Base-by-base conservation (phyloP, 768 basidiomycete genomes). In the Boletus tomentosulus region DNA sequence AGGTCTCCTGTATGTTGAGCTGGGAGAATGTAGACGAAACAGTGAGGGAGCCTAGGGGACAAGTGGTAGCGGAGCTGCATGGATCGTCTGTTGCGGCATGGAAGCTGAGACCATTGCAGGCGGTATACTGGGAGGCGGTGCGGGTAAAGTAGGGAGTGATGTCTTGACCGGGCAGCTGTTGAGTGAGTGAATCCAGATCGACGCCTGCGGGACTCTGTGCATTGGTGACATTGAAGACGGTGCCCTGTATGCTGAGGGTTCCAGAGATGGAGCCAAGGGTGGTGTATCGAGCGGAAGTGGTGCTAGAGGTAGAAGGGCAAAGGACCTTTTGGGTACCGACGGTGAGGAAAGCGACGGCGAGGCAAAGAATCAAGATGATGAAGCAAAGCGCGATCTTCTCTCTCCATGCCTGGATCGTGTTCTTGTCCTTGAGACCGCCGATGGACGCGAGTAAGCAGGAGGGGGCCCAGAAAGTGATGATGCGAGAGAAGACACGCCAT, bases 331-430 rank as follows among this genome's bases (percentile, higher is more conserved):
- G 91, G 44, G 96, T 83, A 34, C 96, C 96, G 60, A 99, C 91
- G 37, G 97, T 99, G 51, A 87, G 78, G 72, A 99, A 99, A 10
- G 92, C 96, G 49, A 98, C 81, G 43, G 76, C 69, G 19, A 77
- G 84, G 60, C 96, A 97, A 19, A 97, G 71, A 42, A 93, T 37
- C 53, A 82, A 59, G 48, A 93, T 90, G 65, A 98, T 86, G 70
- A 89, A 84, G 72, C 95, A 98, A 4, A 99, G 77, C 6, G 93
- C 84, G 54, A 96, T 85, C 77, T 98, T 99, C 73, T 99, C 97
- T 66, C 95, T 83, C 97, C 97, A 99, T 1, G 97, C 97, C 69
- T 97, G 92, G 57, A 84, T 77, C 50, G 82, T 78, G 35, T 81
- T 77, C 62, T 80, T 80, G 71, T 95, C 92, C 66, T 82, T 87